These are phyloP conservation scores for Crithidia sp. DNA, from an alignment of 208 protist species.

Conservation along the genomic window DNA sequence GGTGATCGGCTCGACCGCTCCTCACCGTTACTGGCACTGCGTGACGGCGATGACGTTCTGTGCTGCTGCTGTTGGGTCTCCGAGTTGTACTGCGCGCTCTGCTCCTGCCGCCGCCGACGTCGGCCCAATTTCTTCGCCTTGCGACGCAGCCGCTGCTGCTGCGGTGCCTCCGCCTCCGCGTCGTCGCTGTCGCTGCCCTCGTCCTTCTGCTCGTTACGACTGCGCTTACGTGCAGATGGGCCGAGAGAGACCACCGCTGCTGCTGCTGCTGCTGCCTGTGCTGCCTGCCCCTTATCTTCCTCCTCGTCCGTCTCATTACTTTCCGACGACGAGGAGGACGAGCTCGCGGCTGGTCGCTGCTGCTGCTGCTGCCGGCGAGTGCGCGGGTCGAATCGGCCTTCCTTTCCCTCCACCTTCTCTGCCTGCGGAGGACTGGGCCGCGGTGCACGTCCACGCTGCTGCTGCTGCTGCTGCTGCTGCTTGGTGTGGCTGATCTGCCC, in stretches of 20 bases:
- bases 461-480: conserved; percentile 17
- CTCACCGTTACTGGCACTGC: conserved; percentile 1
- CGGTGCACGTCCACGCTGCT: background rate
- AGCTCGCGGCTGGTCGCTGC: too few species aligned
- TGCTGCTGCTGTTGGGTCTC: conserved; percentile 1
- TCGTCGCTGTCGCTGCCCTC: background rate
- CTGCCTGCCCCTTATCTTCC: background rate
- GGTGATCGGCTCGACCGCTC: conserved; percentile 10
- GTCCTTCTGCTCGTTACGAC: background rate
- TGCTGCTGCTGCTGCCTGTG: background rate
- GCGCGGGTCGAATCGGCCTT: too few species aligned
- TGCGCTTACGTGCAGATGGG: background rate
- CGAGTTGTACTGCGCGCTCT: background rate
- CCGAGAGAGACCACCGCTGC: background rate
- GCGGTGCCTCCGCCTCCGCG: background rate
- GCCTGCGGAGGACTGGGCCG: too few species aligned
- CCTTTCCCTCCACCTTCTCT: too few species aligned
- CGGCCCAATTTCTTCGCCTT: conserved; percentile 30
- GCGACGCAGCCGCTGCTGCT: conserved; percentile 2
- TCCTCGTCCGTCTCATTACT: background rate
- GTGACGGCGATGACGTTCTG: background rate
- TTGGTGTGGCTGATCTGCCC: conserved; percentile 1
- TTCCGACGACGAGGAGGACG: background rate
- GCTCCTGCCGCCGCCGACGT: conserved; percentile 25
- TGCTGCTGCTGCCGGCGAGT: too few species aligned